Percentiles rank a stretch among this genome's conserved stretches.
phyloP scores from a whole-genome alignment of 83 land plant genomes.

The Picea abies region DNA sequence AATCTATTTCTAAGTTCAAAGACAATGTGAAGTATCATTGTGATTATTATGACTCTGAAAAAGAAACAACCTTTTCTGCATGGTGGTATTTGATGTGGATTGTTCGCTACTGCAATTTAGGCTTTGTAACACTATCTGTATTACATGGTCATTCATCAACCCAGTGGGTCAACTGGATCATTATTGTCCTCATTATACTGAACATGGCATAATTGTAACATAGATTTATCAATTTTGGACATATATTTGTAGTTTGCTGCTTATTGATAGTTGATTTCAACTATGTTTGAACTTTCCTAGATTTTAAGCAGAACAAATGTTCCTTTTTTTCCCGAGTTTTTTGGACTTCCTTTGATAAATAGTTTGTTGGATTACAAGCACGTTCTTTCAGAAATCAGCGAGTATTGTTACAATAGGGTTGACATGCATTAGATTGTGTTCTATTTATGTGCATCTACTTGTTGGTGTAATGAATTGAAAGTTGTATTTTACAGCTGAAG shows the following conservation, averaged over 20 bases:
- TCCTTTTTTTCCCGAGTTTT: too few relatives aligned
- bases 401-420: not conserved
- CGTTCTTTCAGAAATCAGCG: not conserved
- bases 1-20: not conserved
- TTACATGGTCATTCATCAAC: not conserved
- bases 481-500: slow-evolving; percentile 34
- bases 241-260: not conserved
- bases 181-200: not conserved
- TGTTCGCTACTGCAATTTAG: not conserved
- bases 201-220: not conserved
- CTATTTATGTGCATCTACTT: not conserved
- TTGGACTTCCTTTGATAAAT: not conserved
- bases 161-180: not conserved
- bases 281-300: not conserved
- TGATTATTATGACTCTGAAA: too few relatives aligned
- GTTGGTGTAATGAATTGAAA: slow-evolving; percentile 6
- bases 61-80: too few relatives aligned
- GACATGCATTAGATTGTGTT: not conserved
- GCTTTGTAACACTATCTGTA: not conserved
- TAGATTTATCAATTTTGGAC: not conserved
- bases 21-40: too few relatives aligned
- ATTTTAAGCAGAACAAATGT: too few relatives aligned
- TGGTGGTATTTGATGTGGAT: not conserved
- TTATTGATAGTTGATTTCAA: not conserved
- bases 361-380: not conserved